Conservation (phyloP, 495 filamentous ascomycete genomes). For the Terfezia boudieri region DNA sequence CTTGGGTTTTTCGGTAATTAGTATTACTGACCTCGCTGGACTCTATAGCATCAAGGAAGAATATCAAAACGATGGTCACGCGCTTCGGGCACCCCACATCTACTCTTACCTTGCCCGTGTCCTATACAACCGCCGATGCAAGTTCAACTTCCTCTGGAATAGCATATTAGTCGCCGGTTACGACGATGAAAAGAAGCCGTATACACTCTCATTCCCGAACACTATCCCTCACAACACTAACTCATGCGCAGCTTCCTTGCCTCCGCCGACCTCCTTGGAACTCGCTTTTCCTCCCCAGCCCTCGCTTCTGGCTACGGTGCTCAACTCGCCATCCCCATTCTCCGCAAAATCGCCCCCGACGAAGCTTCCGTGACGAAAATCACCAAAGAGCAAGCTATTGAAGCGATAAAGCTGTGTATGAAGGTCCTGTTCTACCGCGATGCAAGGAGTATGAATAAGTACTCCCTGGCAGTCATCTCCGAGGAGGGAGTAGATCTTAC, state of each 20-base stretch:
- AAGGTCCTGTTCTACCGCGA: slow-evolving; percentile 97
- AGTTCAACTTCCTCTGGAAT: slow-evolving; percentile 98
- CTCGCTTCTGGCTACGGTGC: slow-evolving; percentile 88
- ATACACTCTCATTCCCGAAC: slow-evolving; percentile 37
- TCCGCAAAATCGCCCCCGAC: slow-evolving; percentile 61
- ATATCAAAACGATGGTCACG: slow-evolving; percentile 35
- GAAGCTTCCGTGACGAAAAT: slow-evolving; percentile 51
- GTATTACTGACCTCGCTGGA: no score
- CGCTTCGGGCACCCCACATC: slow-evolving; percentile 30
- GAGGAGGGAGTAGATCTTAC: slow-evolving; percentile 53
- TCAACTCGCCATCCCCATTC: slow-evolving; percentile 69
- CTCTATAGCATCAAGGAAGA: slow-evolving; percentile 46
- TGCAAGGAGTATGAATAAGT: slow-evolving; percentile 74
- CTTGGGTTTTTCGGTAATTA: no score
- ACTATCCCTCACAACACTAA: slow-evolving; percentile 64
- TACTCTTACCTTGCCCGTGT: slow-evolving; percentile 91
- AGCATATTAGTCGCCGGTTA: slow-evolving; percentile 72
- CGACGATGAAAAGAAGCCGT: slow-evolving; percentile 51
- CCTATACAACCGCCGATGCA: slow-evolving; percentile 76
- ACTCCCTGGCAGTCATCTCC: slow-evolving; percentile 74
- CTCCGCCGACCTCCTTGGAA: slow-evolving; percentile 85
- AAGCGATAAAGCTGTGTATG: slow-evolving; percentile 71
- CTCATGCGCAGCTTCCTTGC: slow-evolving; percentile 37
- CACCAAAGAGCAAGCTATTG: slow-evolving; percentile 55
- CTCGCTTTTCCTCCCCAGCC: no score